Conservation (phyloP, 2,329 filamentous ascomycete species). For the Aspergillus costaricaensis region DNA sequence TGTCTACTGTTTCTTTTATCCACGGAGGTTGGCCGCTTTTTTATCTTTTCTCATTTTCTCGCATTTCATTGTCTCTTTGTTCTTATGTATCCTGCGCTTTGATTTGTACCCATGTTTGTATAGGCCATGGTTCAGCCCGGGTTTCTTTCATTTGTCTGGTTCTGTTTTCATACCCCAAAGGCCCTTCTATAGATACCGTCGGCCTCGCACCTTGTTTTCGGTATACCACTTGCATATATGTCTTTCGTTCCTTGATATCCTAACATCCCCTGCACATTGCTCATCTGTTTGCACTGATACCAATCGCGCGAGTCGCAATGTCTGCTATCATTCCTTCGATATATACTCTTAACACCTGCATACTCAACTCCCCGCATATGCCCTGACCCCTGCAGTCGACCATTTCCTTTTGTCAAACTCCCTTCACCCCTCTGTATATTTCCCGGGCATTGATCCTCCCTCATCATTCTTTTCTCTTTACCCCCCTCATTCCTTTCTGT, state of each 20-base stretch:
- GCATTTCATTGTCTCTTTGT: conserved; percentile 12
- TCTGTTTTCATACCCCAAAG: conserved; percentile 43
- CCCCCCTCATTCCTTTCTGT: conserved; percentile 26
- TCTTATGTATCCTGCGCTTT: conserved; percentile 13
- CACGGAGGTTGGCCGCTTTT: conserved; percentile 24
- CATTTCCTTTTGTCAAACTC: conserved; percentile 25
- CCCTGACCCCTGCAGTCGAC: conserved; percentile 17
- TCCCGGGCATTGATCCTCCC: conserved; percentile 6
- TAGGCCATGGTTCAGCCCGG: conserved; percentile 26
- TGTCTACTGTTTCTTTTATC: conserved; percentile 25
- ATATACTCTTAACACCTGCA: conserved; percentile 12
- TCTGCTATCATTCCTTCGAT: conserved; percentile 29
- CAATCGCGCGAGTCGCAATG: conserved; percentile 36
- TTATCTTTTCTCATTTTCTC: conserved; percentile 16
- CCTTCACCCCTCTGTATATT: conserved; percentile 21
- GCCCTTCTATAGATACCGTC: conserved; percentile 40
- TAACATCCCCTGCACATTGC: conserved; percentile 25
- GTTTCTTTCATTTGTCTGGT: conserved; percentile 27
- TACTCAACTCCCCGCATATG: conserved; percentile 7
- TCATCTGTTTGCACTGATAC: conserved; percentile 27
- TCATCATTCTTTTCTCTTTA: conserved; percentile 16
- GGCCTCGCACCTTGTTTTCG: conserved; percentile 37
- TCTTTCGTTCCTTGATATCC: conserved; percentile 23
- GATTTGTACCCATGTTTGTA: conserved; percentile 21
- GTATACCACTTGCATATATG: conserved; percentile 23